phyloP scores from a whole-genome alignment of 164 flowering plant genomes.

The Warburgia ugandensis region DNA sequence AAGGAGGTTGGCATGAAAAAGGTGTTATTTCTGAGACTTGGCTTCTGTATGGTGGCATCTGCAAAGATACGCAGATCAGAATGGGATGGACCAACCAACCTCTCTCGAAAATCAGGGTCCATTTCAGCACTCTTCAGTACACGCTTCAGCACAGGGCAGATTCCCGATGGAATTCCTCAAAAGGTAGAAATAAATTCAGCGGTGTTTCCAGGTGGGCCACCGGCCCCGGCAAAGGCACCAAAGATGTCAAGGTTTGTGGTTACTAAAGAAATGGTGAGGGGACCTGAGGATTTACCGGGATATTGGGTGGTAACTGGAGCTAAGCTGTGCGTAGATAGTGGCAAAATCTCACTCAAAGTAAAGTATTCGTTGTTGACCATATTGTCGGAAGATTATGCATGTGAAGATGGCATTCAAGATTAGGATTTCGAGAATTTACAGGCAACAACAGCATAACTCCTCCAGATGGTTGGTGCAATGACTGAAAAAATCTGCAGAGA shows the following conservation, averaged over 20 bases:
- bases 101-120: constrained; percentile 58
- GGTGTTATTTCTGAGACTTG: constrained; percentile 76
- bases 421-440: too few species aligned
- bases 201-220: constrained; percentile 61
- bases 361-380: constrained; percentile 67
- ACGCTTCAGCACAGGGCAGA: constrained; percentile 42
- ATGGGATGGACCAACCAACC: constrained; percentile 66
- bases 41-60: constrained; percentile 63
- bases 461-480: too few species aligned
- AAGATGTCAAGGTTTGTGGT: constrained; percentile 57
- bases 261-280: constrained; percentile 73
- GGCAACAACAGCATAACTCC: too few species aligned
- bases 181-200: constrained; percentile 74
- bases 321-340: constrained; percentile 61
- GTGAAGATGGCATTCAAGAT: too few species aligned
- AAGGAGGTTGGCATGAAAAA: constrained; percentile 68
- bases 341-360: constrained; percentile 60
- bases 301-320: constrained; percentile 96
- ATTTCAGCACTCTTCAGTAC: constrained; percentile 54
- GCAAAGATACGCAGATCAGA: constrained; percentile 62
- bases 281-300: constrained; percentile 85
- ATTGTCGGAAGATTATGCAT: constrained; percentile 51
- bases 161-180: constrained; percentile 31
- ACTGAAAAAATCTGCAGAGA: too few species aligned
- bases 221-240: too few species aligned